phyloP scores from a whole-genome alignment of 768 basidiomycete genomes.

The Pholiota microspora region DNA sequence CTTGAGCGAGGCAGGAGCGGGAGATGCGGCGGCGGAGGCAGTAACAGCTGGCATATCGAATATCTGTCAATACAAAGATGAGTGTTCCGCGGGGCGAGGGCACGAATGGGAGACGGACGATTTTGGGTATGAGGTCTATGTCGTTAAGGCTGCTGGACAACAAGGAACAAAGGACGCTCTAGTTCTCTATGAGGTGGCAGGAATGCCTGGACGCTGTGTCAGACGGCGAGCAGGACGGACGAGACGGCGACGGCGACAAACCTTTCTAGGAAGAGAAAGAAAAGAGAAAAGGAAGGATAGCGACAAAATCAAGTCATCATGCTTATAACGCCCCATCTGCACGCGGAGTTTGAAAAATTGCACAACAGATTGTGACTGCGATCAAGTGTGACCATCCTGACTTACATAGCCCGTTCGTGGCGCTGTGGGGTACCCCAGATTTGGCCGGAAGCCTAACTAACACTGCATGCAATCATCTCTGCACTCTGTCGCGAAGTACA shows the following conservation, averaged over 20 bases:
- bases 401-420: constrained; percentile 9
- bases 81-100: not conserved
- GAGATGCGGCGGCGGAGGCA: constrained; percentile 54
- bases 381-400: constrained; percentile 14
- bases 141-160: constrained; percentile 46
- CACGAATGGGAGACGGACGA: constrained; percentile 33
- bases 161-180: constrained; percentile 69
- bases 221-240: constrained; percentile 4
- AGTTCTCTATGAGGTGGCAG: constrained; percentile 43
- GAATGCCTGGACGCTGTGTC: too few species aligned
- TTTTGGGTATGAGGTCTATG: constrained; percentile 33
- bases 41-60: constrained; percentile 81
- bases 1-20: constrained; percentile 73
- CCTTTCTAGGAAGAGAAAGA: constrained; percentile 40
- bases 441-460: not conserved
- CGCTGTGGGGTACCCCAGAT: constrained; percentile 22
- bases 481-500: constrained; percentile 8
- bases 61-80: constrained; percentile 37
- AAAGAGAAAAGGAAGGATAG: constrained; percentile 30
- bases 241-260: constrained; percentile 11
- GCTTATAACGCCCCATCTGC: constrained; percentile 29
- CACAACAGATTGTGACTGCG: constrained; percentile 16
- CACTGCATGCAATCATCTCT: not conserved
- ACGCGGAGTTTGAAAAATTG: constrained; percentile 42
- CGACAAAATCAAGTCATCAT: constrained; percentile 19